phyloP scores from a whole-genome alignment of 805 yeast species.

The Yarrowia sp. region DNA sequence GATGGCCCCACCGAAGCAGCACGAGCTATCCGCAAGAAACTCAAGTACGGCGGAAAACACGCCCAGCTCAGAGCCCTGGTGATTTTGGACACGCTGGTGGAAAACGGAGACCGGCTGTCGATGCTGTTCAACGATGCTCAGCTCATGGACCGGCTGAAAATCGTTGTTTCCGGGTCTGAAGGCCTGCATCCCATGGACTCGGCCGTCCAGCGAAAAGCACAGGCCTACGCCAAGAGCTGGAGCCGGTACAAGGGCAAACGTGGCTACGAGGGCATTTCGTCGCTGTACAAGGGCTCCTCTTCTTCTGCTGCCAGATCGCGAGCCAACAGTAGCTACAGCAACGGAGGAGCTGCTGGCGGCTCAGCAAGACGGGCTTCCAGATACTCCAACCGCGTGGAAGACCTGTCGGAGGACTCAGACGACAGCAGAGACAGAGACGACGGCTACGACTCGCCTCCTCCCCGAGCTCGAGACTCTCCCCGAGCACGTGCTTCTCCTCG shows the following conservation, averaged over 20 bases:
- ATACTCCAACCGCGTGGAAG: constrained; percentile 20
- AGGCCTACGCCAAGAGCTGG: constrained; percentile 65
- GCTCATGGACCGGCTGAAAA: constrained; percentile 59
- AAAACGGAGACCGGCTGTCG: constrained; percentile 45
- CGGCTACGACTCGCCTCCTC: background rate
- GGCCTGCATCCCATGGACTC: constrained; percentile 33
- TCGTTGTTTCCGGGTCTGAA: constrained; percentile 45
- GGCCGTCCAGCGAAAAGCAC: constrained; percentile 48
- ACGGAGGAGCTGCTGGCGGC: background rate
- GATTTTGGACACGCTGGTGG: constrained; percentile 57
- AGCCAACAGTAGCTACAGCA: background rate
- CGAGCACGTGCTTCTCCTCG: background rate
- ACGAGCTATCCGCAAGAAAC: constrained; percentile 78
- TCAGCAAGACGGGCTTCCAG: background rate
- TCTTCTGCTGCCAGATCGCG: background rate
- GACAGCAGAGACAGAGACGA: background rate
- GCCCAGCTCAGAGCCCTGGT: constrained; percentile 69
- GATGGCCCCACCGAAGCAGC: constrained; percentile 73
- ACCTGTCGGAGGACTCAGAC: constrained; percentile 6
- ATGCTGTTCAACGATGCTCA: constrained; percentile 63
- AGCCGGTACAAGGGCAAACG: constrained; percentile 31
- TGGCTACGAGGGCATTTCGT: constrained; percentile 8
- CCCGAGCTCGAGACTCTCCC: background rate
- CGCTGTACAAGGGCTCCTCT: background rate
- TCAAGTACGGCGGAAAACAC: constrained; percentile 72